Conservation (phyloP, 169 alveolate genomes). For the Eimeria zaria region DNA sequence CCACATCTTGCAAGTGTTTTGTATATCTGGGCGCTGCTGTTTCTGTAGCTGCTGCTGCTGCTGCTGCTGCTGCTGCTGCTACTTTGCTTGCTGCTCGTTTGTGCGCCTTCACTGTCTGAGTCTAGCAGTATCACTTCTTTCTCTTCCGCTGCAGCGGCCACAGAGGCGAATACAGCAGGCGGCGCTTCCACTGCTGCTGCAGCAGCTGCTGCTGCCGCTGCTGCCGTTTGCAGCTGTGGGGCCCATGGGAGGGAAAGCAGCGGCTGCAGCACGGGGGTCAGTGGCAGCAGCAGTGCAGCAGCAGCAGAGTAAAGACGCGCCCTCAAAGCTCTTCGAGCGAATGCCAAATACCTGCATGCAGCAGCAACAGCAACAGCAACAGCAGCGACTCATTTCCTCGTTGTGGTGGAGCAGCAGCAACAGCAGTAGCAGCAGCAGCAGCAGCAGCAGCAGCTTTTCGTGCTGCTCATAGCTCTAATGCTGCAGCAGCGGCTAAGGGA, state of each 20-base stretch:
- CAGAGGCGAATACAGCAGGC: too few relatives aligned
- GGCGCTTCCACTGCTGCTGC: slow-evolving; percentile 58
- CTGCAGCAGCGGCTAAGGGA: not conserved
- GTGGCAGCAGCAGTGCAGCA: slow-evolving; percentile 60
- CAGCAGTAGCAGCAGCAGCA: not conserved
- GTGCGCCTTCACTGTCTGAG: slow-evolving; percentile 43
- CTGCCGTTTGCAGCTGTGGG: slow-evolving; percentile 65
- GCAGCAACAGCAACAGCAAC: not conserved
- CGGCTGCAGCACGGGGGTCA: slow-evolving; percentile 54
- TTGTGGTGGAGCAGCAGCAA: too few relatives aligned
- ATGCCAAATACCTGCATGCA: slow-evolving; percentile 46
- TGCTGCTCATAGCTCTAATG: not conserved
- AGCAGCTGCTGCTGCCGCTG: slow-evolving; percentile 53
- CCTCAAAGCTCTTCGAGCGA: slow-evolving; percentile 11
- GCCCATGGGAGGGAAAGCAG: slow-evolving; percentile 61
- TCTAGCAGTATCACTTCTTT: not conserved
- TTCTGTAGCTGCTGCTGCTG: not conserved
- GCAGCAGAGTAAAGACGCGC: slow-evolving; percentile 26
- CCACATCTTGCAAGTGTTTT: not conserved
- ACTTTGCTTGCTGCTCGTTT: slow-evolving; percentile 1
- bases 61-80: slow-evolving; percentile 48
- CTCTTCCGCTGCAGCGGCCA: not conserved
- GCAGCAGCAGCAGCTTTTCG: not conserved
- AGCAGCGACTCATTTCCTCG: not conserved
- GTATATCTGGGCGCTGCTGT: not conserved